These are phyloP conservation scores for Pittosporum tobira DNA, from an alignment of 129 eudicot genomes.

Conservation along the genomic window DNA sequence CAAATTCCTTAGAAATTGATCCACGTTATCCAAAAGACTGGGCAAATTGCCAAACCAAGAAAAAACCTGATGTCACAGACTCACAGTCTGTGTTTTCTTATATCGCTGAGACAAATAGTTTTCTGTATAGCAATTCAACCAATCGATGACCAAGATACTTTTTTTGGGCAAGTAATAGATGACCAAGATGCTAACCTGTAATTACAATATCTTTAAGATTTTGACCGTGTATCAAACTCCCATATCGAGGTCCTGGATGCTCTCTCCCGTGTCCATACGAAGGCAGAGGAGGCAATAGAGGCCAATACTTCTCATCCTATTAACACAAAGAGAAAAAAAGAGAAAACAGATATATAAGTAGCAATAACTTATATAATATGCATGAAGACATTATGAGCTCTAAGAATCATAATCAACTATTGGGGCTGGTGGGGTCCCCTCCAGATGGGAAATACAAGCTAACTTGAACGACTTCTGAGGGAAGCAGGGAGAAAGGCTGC, in stretches of 20 bases:
- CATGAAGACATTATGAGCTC: not conserved
- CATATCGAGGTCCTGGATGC: constrained; percentile 89
- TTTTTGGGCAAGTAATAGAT: no score
- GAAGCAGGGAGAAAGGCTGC: no score
- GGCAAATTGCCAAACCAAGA: not conserved
- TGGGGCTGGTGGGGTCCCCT: no score
- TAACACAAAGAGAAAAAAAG: not conserved
- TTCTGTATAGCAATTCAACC: not conserved
- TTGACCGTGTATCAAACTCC: constrained; percentile 96
- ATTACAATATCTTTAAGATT: constrained; percentile 88
- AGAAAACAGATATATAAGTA: not conserved
- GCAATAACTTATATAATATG: not conserved
- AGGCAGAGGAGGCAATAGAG: constrained; percentile 93
- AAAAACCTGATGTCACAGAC: not conserved
- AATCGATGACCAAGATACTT: constrained; percentile 9
- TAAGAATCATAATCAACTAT: not conserved
- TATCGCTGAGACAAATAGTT: not conserved
- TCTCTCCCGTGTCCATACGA: constrained; percentile 96
- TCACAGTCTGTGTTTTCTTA: not conserved
- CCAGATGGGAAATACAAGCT: no score
- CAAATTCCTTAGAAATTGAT: not conserved
- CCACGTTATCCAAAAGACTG: not conserved
- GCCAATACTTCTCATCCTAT: constrained; percentile 85
- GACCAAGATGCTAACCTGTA: constrained; percentile 51
- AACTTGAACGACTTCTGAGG: no score